Base-by-base conservation (phyloP, 176 grass and related monocot species). In the Aechmea fasciata region DNA sequence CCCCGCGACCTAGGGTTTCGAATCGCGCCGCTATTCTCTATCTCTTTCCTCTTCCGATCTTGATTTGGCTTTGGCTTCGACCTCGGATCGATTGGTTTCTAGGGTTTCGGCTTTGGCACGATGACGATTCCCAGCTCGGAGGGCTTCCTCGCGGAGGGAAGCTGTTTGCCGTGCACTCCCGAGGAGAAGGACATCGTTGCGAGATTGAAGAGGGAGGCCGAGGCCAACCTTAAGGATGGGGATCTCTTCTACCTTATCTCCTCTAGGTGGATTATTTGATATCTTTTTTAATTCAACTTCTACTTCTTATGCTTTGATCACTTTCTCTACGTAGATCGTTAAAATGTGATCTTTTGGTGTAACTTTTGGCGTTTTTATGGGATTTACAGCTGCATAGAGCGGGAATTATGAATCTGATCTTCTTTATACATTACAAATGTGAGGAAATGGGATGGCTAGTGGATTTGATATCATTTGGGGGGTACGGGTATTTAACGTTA, bases 111-210 rank as follows among this genome's bases (percentile, higher is more conserved):
- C 17, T 61, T 15, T 9, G 15, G 15, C 55, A 9, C 15, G 52
- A 99, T 99, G 95, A 99, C 95, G 80, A 90, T 94, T 53, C 73
- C 90, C 9, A 90, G 80, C 79, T 84, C 78, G 50, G 84, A 88
- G 20, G 90, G 80, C 13, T 88, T 99, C 78, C 85, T 90, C 18
- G 47, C 78, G 48, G 68, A 64, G 29, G 79, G 54, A 29, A 94
- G 95, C 83, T 90, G 87, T 80, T 79, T 99, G 24, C 95, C 95
- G 13, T 86, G 80, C 84, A 70, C 95, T 11, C 82, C 90, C 9
- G 80, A 82, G 72, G 95, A 99, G 82, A 82, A 80, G 70, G 75
- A 78, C n/a, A 55, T 67, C 73, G 66, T 99, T 1, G 23, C 22
- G 22, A 29, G 66, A n/a, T 73, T 94, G 22, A 90, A 70, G 49